Evolutionary conservation across 208 protist genomes (phyloP).

Genomic region (Leishmania braziliensis): DNA sequence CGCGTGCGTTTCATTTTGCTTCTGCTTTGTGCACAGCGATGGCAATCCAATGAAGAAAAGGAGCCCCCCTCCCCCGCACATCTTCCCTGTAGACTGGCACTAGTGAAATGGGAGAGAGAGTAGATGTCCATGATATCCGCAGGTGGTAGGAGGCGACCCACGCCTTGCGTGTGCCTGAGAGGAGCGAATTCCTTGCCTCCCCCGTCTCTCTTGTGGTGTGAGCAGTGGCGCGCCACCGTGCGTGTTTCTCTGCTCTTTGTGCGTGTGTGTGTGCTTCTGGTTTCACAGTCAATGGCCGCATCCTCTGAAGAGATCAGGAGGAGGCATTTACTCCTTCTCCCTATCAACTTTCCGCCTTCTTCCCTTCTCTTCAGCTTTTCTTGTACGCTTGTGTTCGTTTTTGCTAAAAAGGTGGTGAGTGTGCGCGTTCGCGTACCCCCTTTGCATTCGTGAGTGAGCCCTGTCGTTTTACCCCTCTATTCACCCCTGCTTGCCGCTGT

Average conservation of each 20-base stretch:
- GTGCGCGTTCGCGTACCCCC: background rate
- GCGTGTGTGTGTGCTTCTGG: background rate
- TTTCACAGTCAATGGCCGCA: background rate
- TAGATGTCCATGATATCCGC: background rate
- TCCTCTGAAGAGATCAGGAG: background rate
- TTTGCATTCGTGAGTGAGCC: background rate
- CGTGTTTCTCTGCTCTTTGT: background rate
- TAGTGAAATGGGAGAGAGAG: background rate
- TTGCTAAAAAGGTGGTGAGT: background rate
- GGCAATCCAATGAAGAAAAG: background rate
- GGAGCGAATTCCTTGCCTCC: background rate
- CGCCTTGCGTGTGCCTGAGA: background rate
- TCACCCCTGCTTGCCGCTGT: background rate
- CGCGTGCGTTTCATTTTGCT: background rate
- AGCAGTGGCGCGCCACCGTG: background rate
- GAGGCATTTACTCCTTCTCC: background rate
- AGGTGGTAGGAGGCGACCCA: background rate
- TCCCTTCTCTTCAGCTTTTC: background rate
- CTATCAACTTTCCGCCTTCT: background rate
- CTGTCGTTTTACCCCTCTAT: background rate
- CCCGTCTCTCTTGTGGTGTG: background rate
- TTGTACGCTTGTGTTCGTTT: background rate
- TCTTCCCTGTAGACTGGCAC: background rate
- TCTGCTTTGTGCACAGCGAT: background rate
- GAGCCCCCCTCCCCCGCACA: background rate